Evolutionary conservation across 805 yeast species (phyloP).

Genomic region (Candida glaebosa): DNA sequence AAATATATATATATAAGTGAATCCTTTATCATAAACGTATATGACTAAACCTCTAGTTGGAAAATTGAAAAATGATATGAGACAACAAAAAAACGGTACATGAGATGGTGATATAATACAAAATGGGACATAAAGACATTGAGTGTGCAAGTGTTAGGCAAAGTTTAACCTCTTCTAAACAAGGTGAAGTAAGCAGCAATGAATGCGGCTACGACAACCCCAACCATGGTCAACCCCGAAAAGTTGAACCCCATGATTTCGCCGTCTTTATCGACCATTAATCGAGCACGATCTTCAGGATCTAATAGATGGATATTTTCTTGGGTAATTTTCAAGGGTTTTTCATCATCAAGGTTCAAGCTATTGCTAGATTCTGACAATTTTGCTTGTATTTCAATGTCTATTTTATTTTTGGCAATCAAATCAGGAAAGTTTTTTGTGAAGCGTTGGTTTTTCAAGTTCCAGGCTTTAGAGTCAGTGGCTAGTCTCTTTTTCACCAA

Average conservation of each 20-base stretch:
- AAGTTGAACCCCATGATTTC: constrained; percentile 12
- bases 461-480: constrained; percentile 56
- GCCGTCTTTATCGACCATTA: constrained; percentile 20
- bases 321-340: constrained; percentile 16
- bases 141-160: not conserved
- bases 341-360: constrained; percentile 10
- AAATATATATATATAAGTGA: not conserved
- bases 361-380: constrained; percentile 11
- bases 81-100: not conserved
- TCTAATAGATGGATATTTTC: constrained; percentile 44
- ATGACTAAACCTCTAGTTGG: not conserved
- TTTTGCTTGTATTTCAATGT: constrained; percentile 16
- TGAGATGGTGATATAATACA: not conserved
- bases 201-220: constrained; percentile 30
- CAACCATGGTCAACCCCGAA: constrained; percentile 18
- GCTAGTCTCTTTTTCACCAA: constrained; percentile 57
- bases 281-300: constrained; percentile 65
- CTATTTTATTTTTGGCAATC: constrained; percentile 39
- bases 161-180: constrained; percentile 13
- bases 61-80: constrained; percentile 2
- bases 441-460: constrained; percentile 56
- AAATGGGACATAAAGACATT: not conserved
- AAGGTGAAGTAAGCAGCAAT: constrained; percentile 25
- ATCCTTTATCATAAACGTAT: not conserved
- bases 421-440: constrained; percentile 66